Conservation (phyloP, 345 rosid species). For the Hibiscus mutabilis region DNA sequence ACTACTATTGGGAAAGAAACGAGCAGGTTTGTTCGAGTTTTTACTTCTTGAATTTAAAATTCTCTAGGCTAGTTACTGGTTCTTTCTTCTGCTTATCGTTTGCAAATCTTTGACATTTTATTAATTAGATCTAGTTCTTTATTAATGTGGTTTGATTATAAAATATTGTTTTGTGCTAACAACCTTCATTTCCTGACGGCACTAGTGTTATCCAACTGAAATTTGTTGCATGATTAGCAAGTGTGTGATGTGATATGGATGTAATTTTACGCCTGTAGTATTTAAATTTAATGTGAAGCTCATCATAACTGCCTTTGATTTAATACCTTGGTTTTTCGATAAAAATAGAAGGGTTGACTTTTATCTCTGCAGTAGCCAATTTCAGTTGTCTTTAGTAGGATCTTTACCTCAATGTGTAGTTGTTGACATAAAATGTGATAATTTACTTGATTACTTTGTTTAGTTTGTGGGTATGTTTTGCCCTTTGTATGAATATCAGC, state of each 20-base stretch:
- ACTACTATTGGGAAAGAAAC: constrained; percentile 30
- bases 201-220: background rate
- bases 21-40: constrained; percentile 38
- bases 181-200: background rate
- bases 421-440: background rate
- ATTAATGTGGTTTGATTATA: background rate
- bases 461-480: background rate
- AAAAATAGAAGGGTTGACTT: background rate
- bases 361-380: background rate
- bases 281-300: background rate
- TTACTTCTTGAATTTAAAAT: background rate
- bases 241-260: background rate
- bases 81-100: constrained; percentile 1
- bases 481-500: background rate
- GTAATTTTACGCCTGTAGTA: background rate
- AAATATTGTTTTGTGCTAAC: background rate
- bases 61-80: background rate
- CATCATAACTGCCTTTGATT: background rate
- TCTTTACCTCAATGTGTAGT: background rate
- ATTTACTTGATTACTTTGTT: background rate
- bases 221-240: background rate
- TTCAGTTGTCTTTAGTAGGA: background rate
- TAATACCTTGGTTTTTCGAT: background rate
- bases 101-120: background rate
- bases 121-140: background rate